phyloP scores from a whole-genome alignment of 495 filamentous ascomycete species.

The Talaromyces adpressus region DNA sequence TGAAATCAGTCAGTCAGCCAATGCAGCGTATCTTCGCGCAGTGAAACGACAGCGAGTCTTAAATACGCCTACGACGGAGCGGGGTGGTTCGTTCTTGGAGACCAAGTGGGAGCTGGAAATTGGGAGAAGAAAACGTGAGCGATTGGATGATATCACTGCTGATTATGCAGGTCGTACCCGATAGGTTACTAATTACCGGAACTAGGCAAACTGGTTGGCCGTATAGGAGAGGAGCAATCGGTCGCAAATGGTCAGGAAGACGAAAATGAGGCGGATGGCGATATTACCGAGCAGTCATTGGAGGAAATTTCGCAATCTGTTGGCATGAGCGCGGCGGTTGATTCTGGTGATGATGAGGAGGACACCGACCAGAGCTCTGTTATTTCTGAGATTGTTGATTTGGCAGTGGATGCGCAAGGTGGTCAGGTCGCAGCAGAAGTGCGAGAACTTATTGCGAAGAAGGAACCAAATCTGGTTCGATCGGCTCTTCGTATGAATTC shows the following conservation, averaged over 20 bases:
- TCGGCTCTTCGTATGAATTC: constrained; percentile 35
- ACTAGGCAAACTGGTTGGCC: constrained; percentile 4
- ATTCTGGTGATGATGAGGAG: neutral
- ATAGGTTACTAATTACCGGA: constrained; percentile 8
- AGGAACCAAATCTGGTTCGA: constrained; percentile 32
- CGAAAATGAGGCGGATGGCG: neutral
- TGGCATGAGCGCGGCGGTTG: neutral
- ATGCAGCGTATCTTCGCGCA: constrained; percentile 26
- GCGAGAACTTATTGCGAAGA: constrained; percentile 21
- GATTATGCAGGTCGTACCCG: neutral
- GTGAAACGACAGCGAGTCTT: constrained; percentile 40
- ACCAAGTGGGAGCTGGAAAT: constrained; percentile 33
- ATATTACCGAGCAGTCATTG: neutral
- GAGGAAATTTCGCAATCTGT: neutral
- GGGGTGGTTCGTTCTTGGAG: constrained; percentile 30
- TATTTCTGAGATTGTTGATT: constrained; percentile 1
- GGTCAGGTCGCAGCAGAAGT: constrained; percentile 2
- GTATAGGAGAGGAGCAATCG: neutral
- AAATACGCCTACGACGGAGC: constrained; percentile 9
- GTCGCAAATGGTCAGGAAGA: neutral
- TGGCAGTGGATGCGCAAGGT: neutral
- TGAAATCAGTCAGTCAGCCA: constrained; percentile 28
- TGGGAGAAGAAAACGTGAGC: constrained; percentile 35
- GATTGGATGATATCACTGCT: neutral
- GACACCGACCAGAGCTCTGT: neutral